Conservation (phyloP, 768 basidiomycete species). For the Mycena galericulata region DNA sequence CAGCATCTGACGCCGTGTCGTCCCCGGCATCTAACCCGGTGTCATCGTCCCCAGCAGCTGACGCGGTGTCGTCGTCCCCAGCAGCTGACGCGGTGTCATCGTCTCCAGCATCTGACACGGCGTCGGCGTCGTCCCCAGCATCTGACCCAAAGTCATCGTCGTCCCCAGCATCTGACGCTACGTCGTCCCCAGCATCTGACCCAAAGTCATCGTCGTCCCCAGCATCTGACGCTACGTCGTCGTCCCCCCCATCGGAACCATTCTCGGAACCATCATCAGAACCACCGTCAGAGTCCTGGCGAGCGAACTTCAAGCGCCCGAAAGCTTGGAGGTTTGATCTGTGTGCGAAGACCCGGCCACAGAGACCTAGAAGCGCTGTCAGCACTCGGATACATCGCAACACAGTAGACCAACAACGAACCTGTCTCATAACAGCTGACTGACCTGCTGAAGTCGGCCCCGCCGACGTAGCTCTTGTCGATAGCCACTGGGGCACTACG, state of each 20-base stretch:
- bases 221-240: neutral
- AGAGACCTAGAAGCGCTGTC: conserved; percentile 1
- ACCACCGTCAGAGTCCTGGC: conserved; percentile 21
- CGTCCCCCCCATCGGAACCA: neutral
- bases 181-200: neutral
- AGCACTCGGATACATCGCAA: neutral
- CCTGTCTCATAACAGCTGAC: conserved; percentile 19
- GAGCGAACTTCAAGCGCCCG: conserved; percentile 7
- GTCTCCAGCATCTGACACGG: neutral
- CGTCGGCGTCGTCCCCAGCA: neutral
- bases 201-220: neutral
- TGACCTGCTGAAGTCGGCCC: conserved; percentile 18
- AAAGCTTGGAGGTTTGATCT: neutral
- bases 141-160: neutral
- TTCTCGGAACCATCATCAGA: neutral
- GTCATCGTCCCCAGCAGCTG: neutral
- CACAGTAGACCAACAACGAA: neutral
- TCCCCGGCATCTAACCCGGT: neutral
- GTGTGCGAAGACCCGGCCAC: conserved; percentile 1
- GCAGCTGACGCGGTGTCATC: neutral
- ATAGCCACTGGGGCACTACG: conserved; percentile 29
- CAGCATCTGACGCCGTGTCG: neutral
- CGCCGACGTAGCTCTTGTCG: conserved; percentile 24
- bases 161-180: neutral
- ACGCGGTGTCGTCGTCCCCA: neutral